Base-by-base conservation (phyloP, 108 stramenopile species). In the Fistulifera solaris region DNA sequence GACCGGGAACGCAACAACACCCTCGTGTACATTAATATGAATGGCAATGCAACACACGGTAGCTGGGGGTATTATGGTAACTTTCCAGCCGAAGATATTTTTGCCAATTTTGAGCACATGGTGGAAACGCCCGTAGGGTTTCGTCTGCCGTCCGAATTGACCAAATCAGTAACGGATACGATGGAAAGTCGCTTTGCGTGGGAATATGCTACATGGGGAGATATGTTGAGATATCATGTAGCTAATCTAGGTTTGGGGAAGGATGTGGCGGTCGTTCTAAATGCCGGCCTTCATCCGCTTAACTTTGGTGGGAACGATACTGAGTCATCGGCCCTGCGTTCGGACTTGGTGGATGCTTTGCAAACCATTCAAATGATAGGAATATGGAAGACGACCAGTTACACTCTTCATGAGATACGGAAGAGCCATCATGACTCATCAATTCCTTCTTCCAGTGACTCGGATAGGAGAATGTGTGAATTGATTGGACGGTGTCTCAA, bases 301-400 rank as follows among this genome's bases (percentile, higher is more conserved):
- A 44, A 45, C 22, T 51, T 51, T 51, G 31, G 31, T 35, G 31
- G 31, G 3, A 35, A 35, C 8, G 31, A 35, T 8, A 35, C 31
- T 8, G 31, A 35, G 31, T 35, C 31, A 8, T 23, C 25, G 2
- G 22, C 17, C 5, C 6, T 16, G 25, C 24, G 19, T 19, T 17
- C 17, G 4, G 48, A 47, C 16, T 25, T 47, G 17, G 26, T 27
- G 10, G 3, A 40, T 39, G 56, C 56, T 12, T 7, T 57, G 2
- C 14, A 57, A 14, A 7, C n/a, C 2, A 40, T 38, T 10, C 8
- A 31, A 22, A 48, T 48, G 16, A 26, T 27, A 19, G 58, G 47
- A 16, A 35, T 59, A 8, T 59, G 48, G 46, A 59, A 59, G 27
- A 59, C 58, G 1, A 59, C 58, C 7, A 59, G 23, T 19, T 57